A percentile compares a stretch with the other conserved stretches of the same genome.
Conservation (phyloP, 2,329 filamentous ascomycete genomes). For the Atkinsonella texensis region DNA sequence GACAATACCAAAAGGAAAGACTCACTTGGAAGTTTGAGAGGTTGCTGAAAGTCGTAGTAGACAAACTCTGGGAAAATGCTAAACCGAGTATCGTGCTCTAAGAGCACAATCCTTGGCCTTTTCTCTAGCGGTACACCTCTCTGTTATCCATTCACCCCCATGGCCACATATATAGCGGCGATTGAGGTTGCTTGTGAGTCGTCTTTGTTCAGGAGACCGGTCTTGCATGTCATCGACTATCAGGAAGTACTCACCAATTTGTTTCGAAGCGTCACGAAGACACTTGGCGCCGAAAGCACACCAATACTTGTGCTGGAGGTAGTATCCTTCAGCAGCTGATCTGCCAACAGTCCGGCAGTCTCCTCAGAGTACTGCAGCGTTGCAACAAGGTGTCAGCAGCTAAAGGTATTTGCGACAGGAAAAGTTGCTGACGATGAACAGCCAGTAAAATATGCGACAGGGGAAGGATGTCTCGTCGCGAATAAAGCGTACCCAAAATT, state of each 20-base stretch:
- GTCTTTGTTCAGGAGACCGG: neutral
- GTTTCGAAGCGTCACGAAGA: slow-evolving; percentile 67
- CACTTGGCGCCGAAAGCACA: slow-evolving; percentile 63
- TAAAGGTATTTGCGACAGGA: no score
- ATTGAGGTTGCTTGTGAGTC: neutral
- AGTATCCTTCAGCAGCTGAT: slow-evolving; percentile 51
- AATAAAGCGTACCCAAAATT: slow-evolving; percentile 58
- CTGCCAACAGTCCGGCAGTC: slow-evolving; percentile 52
- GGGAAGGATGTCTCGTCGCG: neutral
- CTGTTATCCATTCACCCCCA: slow-evolving; percentile 3
- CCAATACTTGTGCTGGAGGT: slow-evolving; percentile 48
- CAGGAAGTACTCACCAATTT: slow-evolving; percentile 38
- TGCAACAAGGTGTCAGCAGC: neutral
- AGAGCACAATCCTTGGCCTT: slow-evolving; percentile 47
- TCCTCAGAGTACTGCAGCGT: slow-evolving; percentile 55
- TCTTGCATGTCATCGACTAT: neutral
- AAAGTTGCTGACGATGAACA: neutral
- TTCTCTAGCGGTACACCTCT: slow-evolving; percentile 12
- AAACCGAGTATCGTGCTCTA: slow-evolving; percentile 68
- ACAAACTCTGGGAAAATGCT: slow-evolving; percentile 62
- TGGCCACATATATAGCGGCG: neutral
- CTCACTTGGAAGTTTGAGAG: slow-evolving; percentile 50
- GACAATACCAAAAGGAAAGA: neutral
- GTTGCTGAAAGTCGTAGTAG: slow-evolving; percentile 61
- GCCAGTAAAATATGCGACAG: neutral